phyloP scores from a whole-genome alignment of 2,329 filamentous ascomycete genomes.

The Ascochyta fabae region DNA sequence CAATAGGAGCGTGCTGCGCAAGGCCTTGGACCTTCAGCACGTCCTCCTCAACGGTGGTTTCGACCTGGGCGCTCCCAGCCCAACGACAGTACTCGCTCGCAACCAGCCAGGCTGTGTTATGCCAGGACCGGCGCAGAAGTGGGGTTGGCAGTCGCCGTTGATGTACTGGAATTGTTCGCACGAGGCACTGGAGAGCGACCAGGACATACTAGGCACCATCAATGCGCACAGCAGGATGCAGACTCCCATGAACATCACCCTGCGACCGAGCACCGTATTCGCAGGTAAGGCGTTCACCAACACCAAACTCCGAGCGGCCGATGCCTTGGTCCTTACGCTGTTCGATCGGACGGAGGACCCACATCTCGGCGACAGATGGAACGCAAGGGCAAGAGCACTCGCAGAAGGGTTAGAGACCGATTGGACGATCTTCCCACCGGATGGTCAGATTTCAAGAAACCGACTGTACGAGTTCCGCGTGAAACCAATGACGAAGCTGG shows the following conservation, averaged over 20 bases:
- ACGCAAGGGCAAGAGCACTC: constrained; percentile 63
- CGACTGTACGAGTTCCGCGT: constrained; percentile 81
- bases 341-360: constrained; percentile 72
- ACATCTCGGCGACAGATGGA: constrained; percentile 70
- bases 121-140: constrained; percentile 64
- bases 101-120: constrained; percentile 24
- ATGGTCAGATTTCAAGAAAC: constrained; percentile 61
- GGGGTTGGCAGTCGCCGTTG: constrained; percentile 83
- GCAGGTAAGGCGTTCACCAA: constrained; percentile 80
- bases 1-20: constrained; percentile 67
- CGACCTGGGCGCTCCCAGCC: constrained; percentile 1
- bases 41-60: constrained; percentile 64
- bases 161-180: constrained; percentile 78
- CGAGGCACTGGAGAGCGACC: constrained; percentile 65
- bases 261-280: constrained; percentile 80
- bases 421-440: constrained; percentile 70
- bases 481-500: constrained; percentile 71
- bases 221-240: constrained; percentile 67
- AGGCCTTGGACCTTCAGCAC: constrained; percentile 74
- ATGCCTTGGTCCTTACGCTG: constrained; percentile 79
- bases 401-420: constrained; percentile 57
- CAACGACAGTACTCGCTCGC: constrained; percentile 3
- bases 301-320: constrained; percentile 70
- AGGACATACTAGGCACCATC: constrained; percentile 71
- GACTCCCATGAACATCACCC: constrained; percentile 74